phyloP scores from a whole-genome alignment of 768 basidiomycete species.

The Erythrobasidium yunnanense region DNA sequence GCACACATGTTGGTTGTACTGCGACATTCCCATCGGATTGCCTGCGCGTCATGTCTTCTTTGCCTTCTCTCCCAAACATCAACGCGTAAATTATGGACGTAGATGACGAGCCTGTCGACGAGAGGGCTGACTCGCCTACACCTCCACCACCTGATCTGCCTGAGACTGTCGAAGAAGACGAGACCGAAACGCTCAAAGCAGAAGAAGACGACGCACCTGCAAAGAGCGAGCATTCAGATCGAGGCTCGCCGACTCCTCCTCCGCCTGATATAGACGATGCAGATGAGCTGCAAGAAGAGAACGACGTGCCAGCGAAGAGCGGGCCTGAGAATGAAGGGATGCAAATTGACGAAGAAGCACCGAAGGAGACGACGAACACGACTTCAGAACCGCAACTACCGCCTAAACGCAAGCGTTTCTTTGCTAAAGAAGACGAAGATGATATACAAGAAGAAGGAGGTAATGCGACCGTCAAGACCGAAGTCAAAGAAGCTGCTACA shows the following conservation, averaged over 20 bases:
- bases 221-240: neutral
- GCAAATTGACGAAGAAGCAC: neutral
- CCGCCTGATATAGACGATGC: neutral
- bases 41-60: too few relatives aligned
- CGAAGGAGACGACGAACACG: slow-evolving; percentile 11
- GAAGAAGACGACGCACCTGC: too few relatives aligned
- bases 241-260: neutral
- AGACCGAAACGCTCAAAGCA: too few relatives aligned
- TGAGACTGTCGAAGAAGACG: too few relatives aligned
- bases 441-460: neutral
- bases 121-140: neutral
- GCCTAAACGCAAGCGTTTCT: neutral
- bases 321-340: neutral
- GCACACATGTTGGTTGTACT: too few relatives aligned
- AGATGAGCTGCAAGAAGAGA: neutral
- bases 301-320: neutral
- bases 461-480: neutral
- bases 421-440: neutral
- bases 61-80: too few relatives aligned
- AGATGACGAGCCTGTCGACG: neutral
- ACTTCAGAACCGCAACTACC: neutral
- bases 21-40: too few relatives aligned
- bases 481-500: too few relatives aligned
- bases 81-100: too few relatives aligned
- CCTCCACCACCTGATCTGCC: too few relatives aligned